These are phyloP conservation scores for Sequoia sempervirens DNA, from an alignment of 75 land plant species.

Conservation along the genomic window DNA sequence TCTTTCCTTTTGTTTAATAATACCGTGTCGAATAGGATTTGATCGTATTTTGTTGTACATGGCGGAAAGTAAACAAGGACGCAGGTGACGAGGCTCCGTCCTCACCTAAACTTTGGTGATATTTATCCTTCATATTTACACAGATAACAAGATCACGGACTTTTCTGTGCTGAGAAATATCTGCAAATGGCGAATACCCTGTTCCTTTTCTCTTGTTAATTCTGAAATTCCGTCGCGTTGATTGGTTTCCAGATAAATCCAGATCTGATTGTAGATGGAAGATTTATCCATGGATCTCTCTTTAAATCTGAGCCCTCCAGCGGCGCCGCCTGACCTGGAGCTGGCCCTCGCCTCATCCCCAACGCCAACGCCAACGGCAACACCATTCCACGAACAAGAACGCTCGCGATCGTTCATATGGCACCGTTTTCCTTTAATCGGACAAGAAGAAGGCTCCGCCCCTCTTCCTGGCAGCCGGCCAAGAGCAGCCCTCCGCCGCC, in stretches of 20 bases:
- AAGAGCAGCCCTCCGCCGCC: constrained; percentile 10
- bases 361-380: neutral
- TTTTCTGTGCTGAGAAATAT: too few relatives aligned
- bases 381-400: neutral
- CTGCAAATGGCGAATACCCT: too few relatives aligned
- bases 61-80: too few relatives aligned
- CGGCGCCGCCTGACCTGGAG: constrained; percentile 7
- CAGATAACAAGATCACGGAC: too few relatives aligned
- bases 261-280: neutral
- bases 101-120: too few relatives aligned
- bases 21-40: too few relatives aligned
- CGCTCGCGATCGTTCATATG: neutral
- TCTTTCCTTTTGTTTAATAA: too few relatives aligned
- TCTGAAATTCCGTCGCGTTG: too few relatives aligned
- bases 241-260: neutral
- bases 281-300: constrained; percentile 23
- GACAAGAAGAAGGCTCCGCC: neutral
- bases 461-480: neutral
- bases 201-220: too few relatives aligned
- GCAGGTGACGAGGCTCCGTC: too few relatives aligned
- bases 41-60: too few relatives aligned
- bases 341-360: constrained; percentile 7
- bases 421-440: neutral
- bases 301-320: constrained; percentile 31
- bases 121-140: too few relatives aligned